phyloP scores from a whole-genome alignment of 768 basidiomycete genomes.

The Termitomyces sp. region DNA sequence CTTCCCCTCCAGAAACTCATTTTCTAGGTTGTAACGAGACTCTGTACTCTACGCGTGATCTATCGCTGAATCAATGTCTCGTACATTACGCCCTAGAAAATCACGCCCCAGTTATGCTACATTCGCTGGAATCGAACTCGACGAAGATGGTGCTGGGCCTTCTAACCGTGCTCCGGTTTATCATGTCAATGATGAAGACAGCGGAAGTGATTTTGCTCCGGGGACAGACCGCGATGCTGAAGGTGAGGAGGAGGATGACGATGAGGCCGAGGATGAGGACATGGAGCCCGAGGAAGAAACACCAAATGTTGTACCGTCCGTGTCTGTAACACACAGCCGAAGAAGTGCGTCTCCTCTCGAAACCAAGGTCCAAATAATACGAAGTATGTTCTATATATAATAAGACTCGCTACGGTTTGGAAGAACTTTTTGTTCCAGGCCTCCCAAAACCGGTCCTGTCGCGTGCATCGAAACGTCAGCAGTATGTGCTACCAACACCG shows the following conservation, averaged over 20 bases:
- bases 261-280: conserved; percentile 19
- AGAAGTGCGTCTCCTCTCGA: conserved; percentile 16
- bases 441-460: conserved; percentile 22
- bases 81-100: conserved; percentile 51
- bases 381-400: conserved; percentile 15
- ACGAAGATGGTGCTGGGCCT: conserved; percentile 33
- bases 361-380: conserved; percentile 22
- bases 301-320: conserved; percentile 12
- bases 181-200: conserved; percentile 26
- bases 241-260: conserved; percentile 17
- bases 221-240: conserved; percentile 14
- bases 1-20: background rate
- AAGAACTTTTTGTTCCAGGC: conserved; percentile 1
- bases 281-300: conserved; percentile 20
- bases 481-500: conserved; percentile 55
- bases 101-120: conserved; percentile 43
- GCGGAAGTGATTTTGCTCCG: conserved; percentile 53
- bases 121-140: conserved; percentile 27
- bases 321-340: conserved; percentile 11
- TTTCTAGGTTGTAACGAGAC: background rate
- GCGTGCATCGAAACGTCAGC: conserved; percentile 39
- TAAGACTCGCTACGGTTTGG: conserved; percentile 7
- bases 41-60: background rate
- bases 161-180: conserved; percentile 30
- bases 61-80: conserved; percentile 36